These are phyloP conservation scores for Boletellus emodensis DNA, from an alignment of 768 basidiomycete genomes.

Conservation along the genomic window DNA sequence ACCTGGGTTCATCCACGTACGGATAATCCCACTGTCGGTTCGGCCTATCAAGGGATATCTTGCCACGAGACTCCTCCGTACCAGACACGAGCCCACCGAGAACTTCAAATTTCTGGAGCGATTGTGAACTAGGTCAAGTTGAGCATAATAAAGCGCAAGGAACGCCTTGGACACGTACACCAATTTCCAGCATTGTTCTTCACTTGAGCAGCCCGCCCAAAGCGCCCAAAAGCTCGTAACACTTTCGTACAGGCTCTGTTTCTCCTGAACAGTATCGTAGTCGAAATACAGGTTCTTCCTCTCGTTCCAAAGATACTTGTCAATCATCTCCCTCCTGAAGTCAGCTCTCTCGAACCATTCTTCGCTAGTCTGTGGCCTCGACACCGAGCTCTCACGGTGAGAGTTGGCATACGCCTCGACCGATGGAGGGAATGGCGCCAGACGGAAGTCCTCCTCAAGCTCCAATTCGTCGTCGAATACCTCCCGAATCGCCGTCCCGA, in stretches of 20 bases:
- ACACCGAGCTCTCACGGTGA: constrained; percentile 55
- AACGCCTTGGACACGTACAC: constrained; percentile 55
- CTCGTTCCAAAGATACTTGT: constrained; percentile 96
- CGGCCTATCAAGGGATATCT: constrained; percentile 91
- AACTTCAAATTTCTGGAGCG: constrained; percentile 93
- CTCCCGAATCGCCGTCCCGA: constrained; percentile 95
- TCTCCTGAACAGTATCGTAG: constrained; percentile 88
- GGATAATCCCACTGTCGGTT: constrained; percentile 99
- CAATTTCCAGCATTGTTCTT: constrained; percentile 90
- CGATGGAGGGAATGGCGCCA: constrained; percentile 89
- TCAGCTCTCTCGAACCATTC: constrained; percentile 95
- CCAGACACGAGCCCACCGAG: constrained; percentile 94
- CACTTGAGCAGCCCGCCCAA: constrained; percentile 97
- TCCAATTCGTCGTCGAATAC: constrained; percentile 92
- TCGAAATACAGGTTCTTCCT: constrained; percentile 93
- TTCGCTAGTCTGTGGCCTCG: constrained; percentile 64
- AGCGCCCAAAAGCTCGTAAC: constrained; percentile 96
- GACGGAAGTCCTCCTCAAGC: constrained; percentile 85
- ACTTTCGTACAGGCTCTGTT: constrained; percentile 92
- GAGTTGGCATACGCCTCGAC: constrained; percentile 64
- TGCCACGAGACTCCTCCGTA: constrained; percentile 93
- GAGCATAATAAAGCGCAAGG: constrained; percentile 9
- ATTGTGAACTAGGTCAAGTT: constrained; percentile 56
- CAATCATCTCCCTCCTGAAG: constrained; percentile 78
- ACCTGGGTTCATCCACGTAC: constrained; percentile 41